Evolutionary conservation across 768 basidiomycete species (phyloP), one percentile per base, ranked within the genome.

Genomic region (Kwoniella pini): DNA sequence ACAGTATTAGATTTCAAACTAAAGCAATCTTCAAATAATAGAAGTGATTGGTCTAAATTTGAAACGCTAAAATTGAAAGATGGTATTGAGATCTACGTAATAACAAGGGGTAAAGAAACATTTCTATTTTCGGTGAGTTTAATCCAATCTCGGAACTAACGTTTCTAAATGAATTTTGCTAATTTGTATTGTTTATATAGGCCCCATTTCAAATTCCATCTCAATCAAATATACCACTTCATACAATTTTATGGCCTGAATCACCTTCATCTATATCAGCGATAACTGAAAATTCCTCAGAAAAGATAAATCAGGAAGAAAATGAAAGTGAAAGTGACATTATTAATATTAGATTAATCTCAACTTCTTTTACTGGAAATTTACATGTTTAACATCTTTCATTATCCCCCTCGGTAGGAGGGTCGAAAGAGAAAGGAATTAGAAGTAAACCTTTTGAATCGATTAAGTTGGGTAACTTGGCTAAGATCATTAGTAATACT

Each of bases 101-200:
- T 67, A 17, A 59, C 62, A 19, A 44, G 65, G 24, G 65, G 65
- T 6, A 62, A 45, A 31, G 65, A 67, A 45, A 63, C 62, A 15
- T 57, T 67, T 22, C 30, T 67, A 12, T 60, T 60, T 40, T 51
- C 62, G 7, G 57, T 58, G 39, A 58, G 57, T 50, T 2, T 0
- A 44, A 22, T 12, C 27, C 10, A 19, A 7, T 10, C 10, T 53
- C 15, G 24, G 27, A 33, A 12, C 15, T 19, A 11, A n/a, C n/a
- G n/a, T n/a, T n/a, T 21, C 26, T n/a, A 17, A 10, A 11, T 27
- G 27, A 12, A n/a, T 4, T 42, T 38, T 21, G 39, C 12, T n/a
- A 24, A 22, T 2, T 22, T n/a, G n/a, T 39, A 21, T 15, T 42
- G 27, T 1, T 26, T 19, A 24, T 50, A n/a, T 33, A 58, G 57